A percentile compares a stretch with the other conserved stretches of the same genome.
Conservation (phyloP, 2,329 filamentous ascomycete genomes). For the Fusarium sororula region DNA sequence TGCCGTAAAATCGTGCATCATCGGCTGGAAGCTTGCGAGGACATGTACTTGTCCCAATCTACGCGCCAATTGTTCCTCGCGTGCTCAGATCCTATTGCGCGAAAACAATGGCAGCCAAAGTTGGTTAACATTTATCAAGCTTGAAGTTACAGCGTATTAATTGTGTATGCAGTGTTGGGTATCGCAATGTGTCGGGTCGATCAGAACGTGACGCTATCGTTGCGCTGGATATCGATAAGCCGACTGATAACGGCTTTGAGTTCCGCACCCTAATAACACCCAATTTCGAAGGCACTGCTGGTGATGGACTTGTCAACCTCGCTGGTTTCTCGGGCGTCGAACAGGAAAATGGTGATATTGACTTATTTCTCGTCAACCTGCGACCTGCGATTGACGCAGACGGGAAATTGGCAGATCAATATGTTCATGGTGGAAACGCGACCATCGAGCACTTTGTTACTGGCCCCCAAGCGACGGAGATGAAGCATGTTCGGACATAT, state of each 20-base stretch:
- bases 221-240: slow-evolving; percentile 46
- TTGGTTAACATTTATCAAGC: not conserved
- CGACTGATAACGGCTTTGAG: slow-evolving; percentile 26
- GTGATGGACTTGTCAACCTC: slow-evolving; percentile 45
- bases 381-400: slow-evolving; percentile 20
- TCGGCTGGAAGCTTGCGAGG: slow-evolving; percentile 36
- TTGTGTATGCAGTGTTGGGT: slow-evolving; percentile 6
- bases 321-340: slow-evolving; percentile 46
- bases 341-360: slow-evolving; percentile 18
- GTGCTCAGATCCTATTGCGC: slow-evolving; percentile 31
- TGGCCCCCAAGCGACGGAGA: not conserved
- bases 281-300: slow-evolving; percentile 43
- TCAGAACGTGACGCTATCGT: slow-evolving; percentile 46
- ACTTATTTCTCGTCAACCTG: slow-evolving; percentile 31
- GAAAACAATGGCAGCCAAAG: slow-evolving; percentile 35
- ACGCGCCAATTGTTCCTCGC: slow-evolving; percentile 39
- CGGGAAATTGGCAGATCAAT: slow-evolving; percentile 17
- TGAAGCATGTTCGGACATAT: slow-evolving; percentile 33
- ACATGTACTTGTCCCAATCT: slow-evolving; percentile 39
- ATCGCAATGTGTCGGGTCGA: slow-evolving; percentile 42
- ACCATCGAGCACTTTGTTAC: slow-evolving; percentile 35
- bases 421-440: slow-evolving; percentile 9
- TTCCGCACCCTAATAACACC: slow-evolving; percentile 39
- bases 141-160: not conserved
- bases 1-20: slow-evolving; percentile 35